Evolutionary conservation across 768 basidiomycete species (phyloP), one percentile per base, ranked within the genome.

Genomic region (Coprinopsis strossmayeri): DNA sequence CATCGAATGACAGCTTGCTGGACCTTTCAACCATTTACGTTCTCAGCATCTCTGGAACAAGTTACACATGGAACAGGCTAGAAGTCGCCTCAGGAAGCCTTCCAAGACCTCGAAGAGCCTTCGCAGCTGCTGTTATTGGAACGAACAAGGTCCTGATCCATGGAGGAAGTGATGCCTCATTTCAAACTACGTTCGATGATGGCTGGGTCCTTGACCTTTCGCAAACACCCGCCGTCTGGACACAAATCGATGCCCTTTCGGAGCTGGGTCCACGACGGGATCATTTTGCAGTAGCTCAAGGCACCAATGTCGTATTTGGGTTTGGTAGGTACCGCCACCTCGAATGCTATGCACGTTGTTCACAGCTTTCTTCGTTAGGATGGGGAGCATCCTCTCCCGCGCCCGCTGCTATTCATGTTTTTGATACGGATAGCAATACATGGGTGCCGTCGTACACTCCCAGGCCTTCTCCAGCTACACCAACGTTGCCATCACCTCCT

Each of bases 261-360:
- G 74, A 77, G 45, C 62, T 91, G 3, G 87, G 85, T 2, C 58
- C 71, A 20, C 71, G 88, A 42, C 77, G 76, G 38, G 87, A 92
- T 61, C 91, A 93, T 61, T 77, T 82, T 54, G 90, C 86, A 9
- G 69, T 84, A 2, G 69, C 70, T 28, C 69, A 74, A 26, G 82
- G 80, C 11, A 67, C 71, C 26, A 70, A 78, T 46, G 81, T 91
- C 18, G 61, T 93, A 9, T 87, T 92, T 61, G 85, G 83, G 27
- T 87, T 84, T 58, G 89, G 89, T 90, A 55, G 55, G 84, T 65
- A 5, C n/a, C n/a, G n/a, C n/a, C n/a, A n/a, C n/a, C n/a, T 23
- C n/a, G 10, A 28, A n/a, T 42, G 48, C 25, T 28, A 30, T 47
- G 34, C 21, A 15, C 13, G 10, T 35, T 5, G 43, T 32, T 45